Percentiles rank a stretch among this genome's conserved stretches.
Evolutionary conservation across 495 filamentous ascomycete species (phyloP).

Genomic region (Penicillium waksmanii): DNA sequence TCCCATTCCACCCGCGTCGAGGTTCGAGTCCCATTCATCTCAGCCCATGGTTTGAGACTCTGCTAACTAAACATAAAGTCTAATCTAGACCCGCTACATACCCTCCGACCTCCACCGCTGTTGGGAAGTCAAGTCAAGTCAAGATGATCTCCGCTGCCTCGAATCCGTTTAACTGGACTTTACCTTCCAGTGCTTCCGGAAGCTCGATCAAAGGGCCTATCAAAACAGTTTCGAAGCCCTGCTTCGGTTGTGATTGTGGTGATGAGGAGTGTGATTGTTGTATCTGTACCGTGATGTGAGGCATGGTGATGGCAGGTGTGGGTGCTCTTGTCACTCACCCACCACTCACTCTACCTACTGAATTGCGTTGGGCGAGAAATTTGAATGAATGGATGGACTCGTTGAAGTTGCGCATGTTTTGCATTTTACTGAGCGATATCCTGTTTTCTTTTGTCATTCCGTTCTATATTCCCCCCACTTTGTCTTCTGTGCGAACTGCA

Average conservation of each 20-base stretch:
- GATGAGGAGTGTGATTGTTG: constrained; percentile 51
- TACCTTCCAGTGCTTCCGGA: constrained; percentile 39
- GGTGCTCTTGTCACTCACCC: background rate
- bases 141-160: constrained; percentile 28
- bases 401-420: background rate
- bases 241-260: constrained; percentile 50
- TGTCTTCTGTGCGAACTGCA: background rate
- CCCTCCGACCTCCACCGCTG: background rate
- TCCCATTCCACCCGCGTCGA: too few relatives aligned
- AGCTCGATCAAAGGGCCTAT: constrained; percentile 46
- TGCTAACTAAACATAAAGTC: too few relatives aligned
- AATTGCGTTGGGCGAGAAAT: too few relatives aligned
- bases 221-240: constrained; percentile 48
- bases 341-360: too few relatives aligned
- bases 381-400: background rate
- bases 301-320: background rate
- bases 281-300: constrained; percentile 49
- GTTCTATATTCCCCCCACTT: background rate
- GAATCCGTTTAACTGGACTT: constrained; percentile 33
- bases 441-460: background rate
- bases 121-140: background rate
- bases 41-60: too few relatives aligned
- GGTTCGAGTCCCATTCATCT: too few relatives aligned
- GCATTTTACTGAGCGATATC: background rate
- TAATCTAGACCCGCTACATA: background rate